Evolutionary conservation across 2,329 filamentous ascomycete species (phyloP), one percentile per base, ranked within the genome.

Genomic region (Exophiala calicioides): DNA sequence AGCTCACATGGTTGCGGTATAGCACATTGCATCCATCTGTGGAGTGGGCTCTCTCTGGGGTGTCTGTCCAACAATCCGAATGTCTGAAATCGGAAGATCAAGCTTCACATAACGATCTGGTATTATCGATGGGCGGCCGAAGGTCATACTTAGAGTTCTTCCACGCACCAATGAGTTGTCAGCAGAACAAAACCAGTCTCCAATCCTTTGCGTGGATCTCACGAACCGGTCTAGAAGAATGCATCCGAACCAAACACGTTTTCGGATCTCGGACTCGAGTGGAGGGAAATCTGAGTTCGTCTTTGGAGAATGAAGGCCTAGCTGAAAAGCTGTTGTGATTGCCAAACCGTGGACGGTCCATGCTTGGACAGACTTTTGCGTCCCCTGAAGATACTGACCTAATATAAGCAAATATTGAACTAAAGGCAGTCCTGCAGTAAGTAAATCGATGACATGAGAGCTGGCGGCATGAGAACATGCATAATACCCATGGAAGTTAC

Each of bases 331-430:
- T 1, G 72, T 70, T 45, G 71, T 74, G 3, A 79, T 69, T 0
- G 76, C 71, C 0, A 80, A 64, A 0, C 77, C 76, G 48, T 80
- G 77, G 0, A 74, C 66, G 0, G 68, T 75, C 76, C 77, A 80
- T 1, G 77, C 72, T 41, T 78, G 70, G 2, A 77, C 65, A 0
- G 76, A 77, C 18, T 70, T 71, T 26, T 77, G 72, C 0, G 76
- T 78, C 1, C 77, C 75, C 55, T 80, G 76, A 0, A 79, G 65
- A 48, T 79, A 79, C 38, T 76, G 73, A 3, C 68, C 69, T 52
- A 73, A 67, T 0, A 80, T 47, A 0, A 80, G 63, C 6, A 78
- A 63, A 32, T 69, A 70, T 56, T 79, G 75, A 0, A 79, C 75
- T 68, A 41, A 10, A 37, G 5, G 8, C 21, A n/a, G 13, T 38